Base-by-base conservation (phyloP, 148 eudicot genomes). In the Limonium bicolor region DNA sequence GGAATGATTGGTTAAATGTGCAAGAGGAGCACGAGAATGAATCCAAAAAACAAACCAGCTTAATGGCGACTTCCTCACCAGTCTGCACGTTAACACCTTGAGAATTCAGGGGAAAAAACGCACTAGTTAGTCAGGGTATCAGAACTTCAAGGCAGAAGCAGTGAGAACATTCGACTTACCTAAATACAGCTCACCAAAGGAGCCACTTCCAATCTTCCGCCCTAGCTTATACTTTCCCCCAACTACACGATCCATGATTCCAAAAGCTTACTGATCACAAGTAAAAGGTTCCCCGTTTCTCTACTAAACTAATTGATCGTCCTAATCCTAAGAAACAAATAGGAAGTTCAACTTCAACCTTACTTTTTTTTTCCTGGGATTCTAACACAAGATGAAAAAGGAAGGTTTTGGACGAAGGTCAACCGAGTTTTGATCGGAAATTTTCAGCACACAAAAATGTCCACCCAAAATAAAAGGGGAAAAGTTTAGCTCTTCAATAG, bases 191-290 rank as follows among this genome's bases (percentile, higher is more conserved):
- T 80, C 92, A 23, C 92, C 92, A 35, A 81, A 81, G 0, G 92
- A 81, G 62, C 92, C 92, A 25, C 85, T 73, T 21, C 92, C 92
- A n/a, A 81, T 77, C 64, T 68, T 77, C 21, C 81, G 65, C 19
- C 92, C 92, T 27, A 81, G 72, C 5, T 80, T 68, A 40, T 49
- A 81, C 71, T 81, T 81, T 6, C 48, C 48, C 13, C 48, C 48
- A 43, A 43, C 27, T 24, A 43, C 48, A 43, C 9, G 31, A 43
- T 43, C 48, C 48, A 43, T 43, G 48, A 43, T 25, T 25, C n/a
- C n/a, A 0, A 24, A 42, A 24, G 16, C 15, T 12, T 23, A 21
- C 11, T 14, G 29, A 24, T 30, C n/a, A 24, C 30, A 4, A 42
- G 30, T n/a, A 42, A 16, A 23, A 24, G 19, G 13, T 42, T 42